phyloP scores from a whole-genome alignment of 495 filamentous ascomycete genomes.

The Collariella sp. region DNA sequence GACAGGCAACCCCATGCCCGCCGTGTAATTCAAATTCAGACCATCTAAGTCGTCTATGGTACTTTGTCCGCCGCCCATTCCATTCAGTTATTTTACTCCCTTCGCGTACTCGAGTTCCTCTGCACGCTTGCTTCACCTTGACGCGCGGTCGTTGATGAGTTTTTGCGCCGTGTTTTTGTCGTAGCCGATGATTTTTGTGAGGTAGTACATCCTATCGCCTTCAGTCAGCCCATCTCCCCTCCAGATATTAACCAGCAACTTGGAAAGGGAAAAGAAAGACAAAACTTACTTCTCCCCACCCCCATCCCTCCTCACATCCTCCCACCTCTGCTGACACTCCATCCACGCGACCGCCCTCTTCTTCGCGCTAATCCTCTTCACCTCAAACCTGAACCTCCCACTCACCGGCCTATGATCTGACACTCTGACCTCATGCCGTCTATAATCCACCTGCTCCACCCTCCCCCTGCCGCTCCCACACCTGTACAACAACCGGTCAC shows the following conservation, averaged over 20 bases:
- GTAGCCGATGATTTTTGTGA: conserved; percentile 39
- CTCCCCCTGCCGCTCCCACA: conserved; percentile 52
- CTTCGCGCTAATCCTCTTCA: conserved; percentile 67
- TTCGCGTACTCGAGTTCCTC: conserved; percentile 5
- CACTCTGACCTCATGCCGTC: conserved; percentile 76
- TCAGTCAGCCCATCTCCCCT: conserved; percentile 15
- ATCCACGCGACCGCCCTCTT: conserved; percentile 60
- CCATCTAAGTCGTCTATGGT: no score
- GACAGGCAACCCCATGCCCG: no score
- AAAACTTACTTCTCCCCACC: conserved; percentile 42
- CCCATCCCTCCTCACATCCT: conserved; percentile 60
- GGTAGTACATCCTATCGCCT: conserved; percentile 32
- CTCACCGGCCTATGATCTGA: conserved; percentile 93
- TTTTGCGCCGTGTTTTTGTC: conserved; percentile 33
- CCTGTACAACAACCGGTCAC: conserved; percentile 83
- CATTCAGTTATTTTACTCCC: background rate
- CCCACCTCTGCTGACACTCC: conserved; percentile 60
- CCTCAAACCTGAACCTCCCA: conserved; percentile 66
- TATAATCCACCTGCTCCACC: conserved; percentile 80
- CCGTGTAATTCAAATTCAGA: no score
- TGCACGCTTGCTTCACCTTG: conserved; percentile 23
- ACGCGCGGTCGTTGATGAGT: conserved; percentile 30
- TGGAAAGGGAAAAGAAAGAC: background rate
- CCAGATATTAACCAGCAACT: background rate
- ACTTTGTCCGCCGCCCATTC: background rate